phyloP scores from a whole-genome alignment of 441 rosid genomes.

The Macaranga tanarius region DNA sequence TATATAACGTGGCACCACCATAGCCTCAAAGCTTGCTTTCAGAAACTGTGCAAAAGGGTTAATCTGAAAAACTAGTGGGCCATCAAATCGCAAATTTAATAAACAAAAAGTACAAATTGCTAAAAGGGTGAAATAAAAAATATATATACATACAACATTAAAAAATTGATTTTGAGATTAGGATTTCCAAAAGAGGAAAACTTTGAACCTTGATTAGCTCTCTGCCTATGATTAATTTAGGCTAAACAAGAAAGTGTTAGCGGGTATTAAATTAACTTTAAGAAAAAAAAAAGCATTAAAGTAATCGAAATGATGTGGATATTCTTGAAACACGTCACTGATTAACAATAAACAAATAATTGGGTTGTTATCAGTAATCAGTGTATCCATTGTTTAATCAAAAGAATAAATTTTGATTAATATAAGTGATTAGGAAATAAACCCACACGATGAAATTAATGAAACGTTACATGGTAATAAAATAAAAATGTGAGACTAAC shows the following conservation, averaged over 20 bases:
- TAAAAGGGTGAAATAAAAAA: not conserved
- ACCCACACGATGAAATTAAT: not conserved
- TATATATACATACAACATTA: too few relatives aligned
- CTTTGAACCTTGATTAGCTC: not conserved
- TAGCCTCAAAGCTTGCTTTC: slow-evolving; percentile 34
- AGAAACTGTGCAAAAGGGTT: slow-evolving; percentile 17
- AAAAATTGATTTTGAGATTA: not conserved
- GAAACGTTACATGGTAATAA: not conserved
- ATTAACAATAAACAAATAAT: not conserved
- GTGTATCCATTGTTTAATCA: not conserved
- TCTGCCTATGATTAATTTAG: not conserved
- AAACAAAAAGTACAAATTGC: not conserved
- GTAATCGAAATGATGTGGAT: slow-evolving; percentile 3
- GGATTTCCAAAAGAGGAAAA: not conserved
- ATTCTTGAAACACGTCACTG: not conserved
- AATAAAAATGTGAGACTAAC: not conserved
- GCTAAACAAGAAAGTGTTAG: not conserved
- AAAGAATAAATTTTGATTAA: not conserved
- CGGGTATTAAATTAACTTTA: not conserved
- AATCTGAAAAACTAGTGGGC: slow-evolving; percentile 31
- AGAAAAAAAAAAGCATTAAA: not conserved
- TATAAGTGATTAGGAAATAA: not conserved
- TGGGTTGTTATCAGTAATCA: too few relatives aligned
- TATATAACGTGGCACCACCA: slow-evolving; percentile 52
- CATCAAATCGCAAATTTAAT: slow-evolving; percentile 19